These are phyloP conservation scores for Psilocybe cyanescens DNA, from an alignment of 768 basidiomycete species.

Conservation along the genomic window DNA sequence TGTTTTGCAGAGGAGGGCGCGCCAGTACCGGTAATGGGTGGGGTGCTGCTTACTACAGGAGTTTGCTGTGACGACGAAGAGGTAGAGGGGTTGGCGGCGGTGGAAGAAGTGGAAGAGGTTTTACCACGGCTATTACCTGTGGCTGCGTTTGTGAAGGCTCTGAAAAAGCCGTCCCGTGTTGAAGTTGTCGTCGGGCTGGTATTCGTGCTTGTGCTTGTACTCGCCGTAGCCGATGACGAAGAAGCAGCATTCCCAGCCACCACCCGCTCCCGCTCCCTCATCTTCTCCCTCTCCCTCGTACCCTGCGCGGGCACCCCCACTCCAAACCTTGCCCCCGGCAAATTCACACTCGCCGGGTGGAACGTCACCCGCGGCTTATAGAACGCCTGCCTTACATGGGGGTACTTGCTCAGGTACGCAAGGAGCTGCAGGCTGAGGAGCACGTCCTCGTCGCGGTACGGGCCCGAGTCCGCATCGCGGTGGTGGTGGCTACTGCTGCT, in stretches of 20 bases:
- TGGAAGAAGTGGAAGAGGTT: neutral
- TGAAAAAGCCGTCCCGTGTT: constrained; percentile 41
- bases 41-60: neutral
- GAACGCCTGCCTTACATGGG: constrained; percentile 95
- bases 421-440: constrained; percentile 89
- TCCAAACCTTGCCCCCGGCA: constrained; percentile 33
- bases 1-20: constrained; percentile 42
- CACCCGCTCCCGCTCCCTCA: constrained; percentile 36
- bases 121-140: constrained; percentile 27
- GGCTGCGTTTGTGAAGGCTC: constrained; percentile 44
- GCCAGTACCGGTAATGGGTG: neutral
- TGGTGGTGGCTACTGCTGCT: constrained; percentile 11
- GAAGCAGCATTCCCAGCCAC: constrained; percentile 14
- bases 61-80: constrained; percentile 2
- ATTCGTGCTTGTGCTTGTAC: constrained; percentile 2
- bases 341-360: constrained; percentile 68
- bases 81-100: constrained; percentile 10
- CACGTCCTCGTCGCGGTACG: constrained; percentile 94
- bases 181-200: constrained; percentile 2
- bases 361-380: constrained; percentile 87
- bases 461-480: constrained; percentile 46
- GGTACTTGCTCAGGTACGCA: constrained; percentile 97
- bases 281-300: constrained; percentile 17
- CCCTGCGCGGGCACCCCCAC: constrained; percentile 21
- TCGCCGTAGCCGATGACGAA: constrained; percentile 2